Evolutionary conservation across 176 grass and related monocot species (phyloP), one percentile per base, ranked within the genome.

Genomic region (Avena sativa): DNA sequence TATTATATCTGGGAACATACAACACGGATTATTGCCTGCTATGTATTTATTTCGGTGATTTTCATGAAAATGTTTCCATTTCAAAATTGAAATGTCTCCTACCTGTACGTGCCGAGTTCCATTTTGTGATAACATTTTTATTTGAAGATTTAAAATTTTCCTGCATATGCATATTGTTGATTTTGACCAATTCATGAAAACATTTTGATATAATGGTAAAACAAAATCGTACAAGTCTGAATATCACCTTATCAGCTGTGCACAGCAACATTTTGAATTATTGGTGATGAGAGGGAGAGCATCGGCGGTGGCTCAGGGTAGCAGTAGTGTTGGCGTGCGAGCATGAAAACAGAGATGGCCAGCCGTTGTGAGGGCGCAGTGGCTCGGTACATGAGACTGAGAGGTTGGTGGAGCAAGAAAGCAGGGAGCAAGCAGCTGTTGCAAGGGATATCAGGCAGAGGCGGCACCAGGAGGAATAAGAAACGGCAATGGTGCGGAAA

Each of bases 361-460:
- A 21, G 57, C 57, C 20, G 8, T 9, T n/a, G 57, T 19, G 15
- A 16, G 52, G 52, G 14, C 4, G 13, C 52, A 55, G 52, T 14
- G 0, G 13, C 23, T 23, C 23, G 23, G 23, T 23, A 23, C 23
- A 55, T 55, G 51, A 55, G 4, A 55, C 4, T 55, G 51, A 55
- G 46, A 47, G 46, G 46, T 47, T 7, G 46, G 46, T 47, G 46
- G 58, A 61, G 20, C 58, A 61, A 8, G 58, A 61, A 61, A 61
- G 58, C n/a, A 61, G 20, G 58, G 58, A 23, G 8, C 58, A 61
- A 61, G 20, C 83, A 98, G 93, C 89, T 59, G 90, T 95, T 59
- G 57, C 56, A 20, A 58, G 56, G 56, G 17, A 58, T 58, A 58
- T 19, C 56, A 20, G 56, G 19, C 19, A 59, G 57, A 52, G 20